phyloP scores from a whole-genome alignment of 306 rosid genomes.

The Castanospermum australe region DNA sequence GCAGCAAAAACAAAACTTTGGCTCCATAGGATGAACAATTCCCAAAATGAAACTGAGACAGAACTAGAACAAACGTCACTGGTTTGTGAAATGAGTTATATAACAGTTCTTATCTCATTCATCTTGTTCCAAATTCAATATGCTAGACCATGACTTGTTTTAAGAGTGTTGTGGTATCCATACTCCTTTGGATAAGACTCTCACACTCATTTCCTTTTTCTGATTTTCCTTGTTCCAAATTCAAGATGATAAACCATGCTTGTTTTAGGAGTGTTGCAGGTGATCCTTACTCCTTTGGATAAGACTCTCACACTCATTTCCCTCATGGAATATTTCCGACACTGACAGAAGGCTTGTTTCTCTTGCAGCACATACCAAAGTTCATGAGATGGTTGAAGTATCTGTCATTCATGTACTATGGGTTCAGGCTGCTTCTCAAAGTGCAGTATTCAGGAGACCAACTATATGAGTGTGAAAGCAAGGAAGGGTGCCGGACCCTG shows the following conservation, averaged over 20 bases:
- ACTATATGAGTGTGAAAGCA: conserved; percentile 69
- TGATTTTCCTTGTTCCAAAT: background rate
- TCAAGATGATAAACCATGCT: background rate
- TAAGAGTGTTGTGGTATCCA: too few relatives aligned
- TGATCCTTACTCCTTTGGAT: background rate
- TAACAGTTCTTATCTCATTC: background rate
- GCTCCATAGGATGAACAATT: background rate
- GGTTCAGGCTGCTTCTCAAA: conserved; percentile 79
- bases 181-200: too few relatives aligned
- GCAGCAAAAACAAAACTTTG: background rate
- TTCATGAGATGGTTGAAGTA: conserved; percentile 91
- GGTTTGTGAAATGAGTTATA: background rate
- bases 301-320: background rate
- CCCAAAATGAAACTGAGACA: background rate
- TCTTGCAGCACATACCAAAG: conserved; percentile 82
- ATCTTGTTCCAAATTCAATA: background rate
- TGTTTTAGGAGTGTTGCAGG: background rate
- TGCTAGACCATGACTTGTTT: background rate
- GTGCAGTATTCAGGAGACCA: conserved; percentile 90
- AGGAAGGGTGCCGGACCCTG: conserved; percentile 65
- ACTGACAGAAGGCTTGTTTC: background rate
- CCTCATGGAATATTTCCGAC: background rate
- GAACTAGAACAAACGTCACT: background rate
- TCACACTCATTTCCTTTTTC: background rate
- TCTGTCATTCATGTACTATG: conserved; percentile 83